Conservation (phyloP, 345 rosid species). For the Dipteronia dyeriana region DNA sequence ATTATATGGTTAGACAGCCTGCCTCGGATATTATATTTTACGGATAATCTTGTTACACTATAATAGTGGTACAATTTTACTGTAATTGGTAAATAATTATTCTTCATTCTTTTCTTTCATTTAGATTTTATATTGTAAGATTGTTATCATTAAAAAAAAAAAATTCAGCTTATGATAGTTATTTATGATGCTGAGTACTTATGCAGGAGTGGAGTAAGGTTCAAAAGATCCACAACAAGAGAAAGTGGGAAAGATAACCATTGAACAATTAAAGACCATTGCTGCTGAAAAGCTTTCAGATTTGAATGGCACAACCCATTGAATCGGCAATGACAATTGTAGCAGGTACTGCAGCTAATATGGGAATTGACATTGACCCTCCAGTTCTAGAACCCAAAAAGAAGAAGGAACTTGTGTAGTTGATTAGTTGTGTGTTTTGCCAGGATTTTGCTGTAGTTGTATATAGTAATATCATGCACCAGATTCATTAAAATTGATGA, state of each 20-base stretch:
- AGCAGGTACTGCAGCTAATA: conserved; percentile 93
- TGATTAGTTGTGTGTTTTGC: conserved; percentile 1
- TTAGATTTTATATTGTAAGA: not conserved
- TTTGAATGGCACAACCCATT: conserved; percentile 62
- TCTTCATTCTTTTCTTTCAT: not conserved
- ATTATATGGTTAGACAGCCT: no score
- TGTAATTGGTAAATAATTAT: not conserved
- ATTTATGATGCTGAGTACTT: conserved; percentile 21
- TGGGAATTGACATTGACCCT: conserved; percentile 89
- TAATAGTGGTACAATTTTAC: not conserved
- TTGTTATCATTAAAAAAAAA: not conserved
- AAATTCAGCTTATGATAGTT: not conserved
- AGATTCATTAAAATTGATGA: not conserved
- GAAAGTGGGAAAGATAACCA: conserved; percentile 76
- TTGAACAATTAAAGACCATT: conserved; percentile 64
- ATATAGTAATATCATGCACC: conserved; percentile 11
- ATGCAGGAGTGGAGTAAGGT: conserved; percentile 82
- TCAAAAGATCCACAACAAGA: conserved; percentile 68
- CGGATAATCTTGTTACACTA: not conserved
- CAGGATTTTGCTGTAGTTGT: not conserved
- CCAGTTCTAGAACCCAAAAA: conserved; percentile 78
- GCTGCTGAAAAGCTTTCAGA: conserved; percentile 87
- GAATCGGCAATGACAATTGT: conserved; percentile 92
- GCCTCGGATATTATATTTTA: not conserved
- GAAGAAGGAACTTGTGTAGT: conserved; percentile 51